Conservation (phyloP, 2,329 filamentous ascomycete species). For the Hymenotorrendiella dingleyae region DNA sequence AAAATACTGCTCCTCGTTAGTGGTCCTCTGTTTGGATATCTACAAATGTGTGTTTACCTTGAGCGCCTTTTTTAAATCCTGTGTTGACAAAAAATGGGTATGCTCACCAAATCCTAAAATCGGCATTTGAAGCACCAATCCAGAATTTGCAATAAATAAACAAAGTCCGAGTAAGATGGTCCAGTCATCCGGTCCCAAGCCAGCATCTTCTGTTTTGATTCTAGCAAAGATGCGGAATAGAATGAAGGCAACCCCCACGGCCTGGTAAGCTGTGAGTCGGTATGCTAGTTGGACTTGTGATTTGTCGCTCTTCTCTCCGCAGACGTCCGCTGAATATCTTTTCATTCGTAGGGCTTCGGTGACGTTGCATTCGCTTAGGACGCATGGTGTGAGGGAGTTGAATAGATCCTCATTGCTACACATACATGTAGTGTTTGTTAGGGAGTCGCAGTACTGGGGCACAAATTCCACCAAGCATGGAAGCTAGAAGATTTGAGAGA, state of each 20-base stretch:
- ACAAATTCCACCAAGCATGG: slow-evolving; percentile 15
- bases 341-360: slow-evolving; percentile 5
- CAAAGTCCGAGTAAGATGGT: not conserved
- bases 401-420: slow-evolving; percentile 5
- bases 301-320: slow-evolving; percentile 9
- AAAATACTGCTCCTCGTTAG: not conserved
- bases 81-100: not conserved
- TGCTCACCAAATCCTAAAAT: not conserved
- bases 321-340: slow-evolving; percentile 7
- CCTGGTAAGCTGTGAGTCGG: not conserved
- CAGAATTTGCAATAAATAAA: not conserved
- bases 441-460: slow-evolving; percentile 9
- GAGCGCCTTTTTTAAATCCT: not conserved
- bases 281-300: not conserved
- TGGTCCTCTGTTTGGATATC: not conserved
- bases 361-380: slow-evolving; percentile 7
- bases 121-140: not conserved
- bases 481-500: not conserved
- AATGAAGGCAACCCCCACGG: slow-evolving; percentile 2
- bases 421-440: slow-evolving; percentile 9
- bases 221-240: slow-evolving; percentile 2
- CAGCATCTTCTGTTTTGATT: not conserved
- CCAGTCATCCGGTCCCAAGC: not conserved
- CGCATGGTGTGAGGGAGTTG: slow-evolving; percentile 6
- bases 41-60: not conserved